Evolutionary conservation across 345 rosid genomes (phyloP), one percentile per base, ranked within the genome.

Genomic region (Citrus australasica): DNA sequence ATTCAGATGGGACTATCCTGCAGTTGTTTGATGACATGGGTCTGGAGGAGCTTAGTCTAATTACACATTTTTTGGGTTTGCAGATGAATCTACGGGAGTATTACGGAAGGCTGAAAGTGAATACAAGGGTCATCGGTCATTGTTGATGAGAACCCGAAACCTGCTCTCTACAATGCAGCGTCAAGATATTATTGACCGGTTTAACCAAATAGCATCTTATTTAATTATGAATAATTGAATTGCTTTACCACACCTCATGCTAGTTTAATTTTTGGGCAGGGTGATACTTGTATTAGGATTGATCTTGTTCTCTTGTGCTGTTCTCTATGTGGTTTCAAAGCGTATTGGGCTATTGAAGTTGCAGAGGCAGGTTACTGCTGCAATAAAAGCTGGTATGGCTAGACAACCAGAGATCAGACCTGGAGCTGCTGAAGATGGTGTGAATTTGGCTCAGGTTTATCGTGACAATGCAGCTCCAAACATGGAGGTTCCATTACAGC

Each of bases 121-220:
- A 86, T 96, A 96, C 83, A 94, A 92, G 86, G 98, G 97, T 59
- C 99, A 96, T 59, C 92, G 85, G 68, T 94, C 97, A 2, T 73
- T 96, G 86, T 82, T 96, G 81, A 88, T 87, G 79, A 87, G 98
- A 87, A 94, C 98, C 0, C 83, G 97, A 22, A 88, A 91, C 83
- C 85, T 96, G 73, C 97, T 96, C 72, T 94, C 98, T 9, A 92
- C 92, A 33, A 96, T 92, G 97, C 92, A 92, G 81, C 94, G 94
- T 17, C 98, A 94, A 82, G 98, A 96, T 81, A 90, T 96, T 38
- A 81, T 94, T 55, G 98, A 94, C 84, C 90, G 97, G 98, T 90
- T 84, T 53, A 38, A 69, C 65, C 56, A 35, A 73, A 63, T 13
- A 38, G 25, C 14, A 4, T 40, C 56, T 10, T 59, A 19, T 27